Evolutionary conservation across 2,329 filamentous ascomycete genomes (phyloP).

Genomic region (Nannizziopsis barbatae): DNA sequence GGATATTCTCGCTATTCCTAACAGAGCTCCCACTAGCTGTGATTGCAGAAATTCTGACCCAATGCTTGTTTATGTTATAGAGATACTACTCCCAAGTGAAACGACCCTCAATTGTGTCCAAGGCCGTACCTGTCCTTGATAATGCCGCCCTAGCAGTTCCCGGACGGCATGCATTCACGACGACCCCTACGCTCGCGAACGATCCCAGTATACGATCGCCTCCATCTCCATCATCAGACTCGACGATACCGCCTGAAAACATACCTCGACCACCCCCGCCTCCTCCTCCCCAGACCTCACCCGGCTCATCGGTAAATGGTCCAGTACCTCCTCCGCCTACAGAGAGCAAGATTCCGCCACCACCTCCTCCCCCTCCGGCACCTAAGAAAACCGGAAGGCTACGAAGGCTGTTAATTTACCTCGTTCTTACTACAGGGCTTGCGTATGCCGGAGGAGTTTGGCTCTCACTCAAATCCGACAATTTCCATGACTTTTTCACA

Average conservation of each 20-base stretch:
- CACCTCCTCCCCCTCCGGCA: constrained; percentile 34
- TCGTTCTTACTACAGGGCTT: constrained; percentile 63
- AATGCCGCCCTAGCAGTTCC: constrained; percentile 9
- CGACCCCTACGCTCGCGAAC: constrained; percentile 12
- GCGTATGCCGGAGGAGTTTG: constrained; percentile 82
- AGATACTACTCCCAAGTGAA: constrained; percentile 28
- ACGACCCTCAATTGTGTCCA: neutral
- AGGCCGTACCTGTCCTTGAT: constrained; percentile 15
- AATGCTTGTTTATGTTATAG: neutral
- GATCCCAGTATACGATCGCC: constrained; percentile 22
- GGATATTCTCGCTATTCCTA: constrained; percentile 6
- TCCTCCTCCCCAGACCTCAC: constrained; percentile 27
- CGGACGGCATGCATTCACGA: constrained; percentile 19
- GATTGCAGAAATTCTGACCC: neutral
- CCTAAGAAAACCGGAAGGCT: constrained; percentile 61
- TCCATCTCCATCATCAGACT: constrained; percentile 34
- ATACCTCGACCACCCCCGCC: constrained; percentile 38
- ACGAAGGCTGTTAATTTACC: constrained; percentile 62
- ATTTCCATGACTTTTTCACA: constrained; percentile 98
- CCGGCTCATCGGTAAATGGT: constrained; percentile 25
- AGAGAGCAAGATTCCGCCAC: constrained; percentile 25
- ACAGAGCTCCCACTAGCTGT: neutral
- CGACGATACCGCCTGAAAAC: constrained; percentile 41
- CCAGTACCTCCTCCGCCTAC: constrained; percentile 17
- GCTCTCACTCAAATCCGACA: constrained; percentile 88